phyloP scores from a whole-genome alignment of 2,329 filamentous ascomycete species.

The Neonectria coccinea region DNA sequence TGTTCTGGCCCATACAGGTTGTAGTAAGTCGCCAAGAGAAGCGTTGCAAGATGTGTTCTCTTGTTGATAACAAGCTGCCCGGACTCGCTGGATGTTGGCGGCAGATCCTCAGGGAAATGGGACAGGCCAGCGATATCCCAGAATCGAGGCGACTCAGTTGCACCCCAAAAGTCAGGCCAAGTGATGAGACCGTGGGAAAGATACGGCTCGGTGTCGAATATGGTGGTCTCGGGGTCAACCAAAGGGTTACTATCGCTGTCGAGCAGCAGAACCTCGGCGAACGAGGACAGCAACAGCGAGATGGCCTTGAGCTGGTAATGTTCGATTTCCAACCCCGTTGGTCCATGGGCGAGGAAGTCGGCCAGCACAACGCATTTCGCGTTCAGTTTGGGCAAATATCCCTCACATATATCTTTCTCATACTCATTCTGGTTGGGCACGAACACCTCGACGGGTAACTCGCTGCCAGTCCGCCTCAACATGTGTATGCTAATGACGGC shows the following conservation, averaged over 20 bases:
- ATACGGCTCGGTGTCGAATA: constrained; percentile 24
- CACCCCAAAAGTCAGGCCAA: constrained; percentile 26
- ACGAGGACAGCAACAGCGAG: constrained; percentile 24
- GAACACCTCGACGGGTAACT: constrained; percentile 25
- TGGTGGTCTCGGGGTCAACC: constrained; percentile 14
- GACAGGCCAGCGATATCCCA: constrained; percentile 24
- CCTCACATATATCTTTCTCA: constrained; percentile 19
- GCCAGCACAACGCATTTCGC: constrained; percentile 26
- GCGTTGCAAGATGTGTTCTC: constrained; percentile 15
- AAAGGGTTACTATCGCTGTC: constrained; percentile 30
- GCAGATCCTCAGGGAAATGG: constrained; percentile 15
- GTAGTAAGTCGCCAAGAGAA: constrained; percentile 28
- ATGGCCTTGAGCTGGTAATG: constrained; percentile 28
- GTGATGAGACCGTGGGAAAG: constrained; percentile 15
- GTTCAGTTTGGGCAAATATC: constrained; percentile 22
- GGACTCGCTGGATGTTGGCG: constrained; percentile 20
- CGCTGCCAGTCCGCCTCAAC: constrained; percentile 23
- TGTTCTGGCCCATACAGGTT: constrained; percentile 22
- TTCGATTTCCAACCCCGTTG: constrained; percentile 9
- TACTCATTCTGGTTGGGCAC: constrained; percentile 24
- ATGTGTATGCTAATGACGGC: constrained; percentile 29
- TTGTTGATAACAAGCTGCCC: constrained; percentile 27
- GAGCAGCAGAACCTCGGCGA: constrained; percentile 25
- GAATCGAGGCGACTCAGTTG: constrained; percentile 25
- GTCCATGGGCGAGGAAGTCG: background rate